A percentile compares a stretch with the other conserved stretches of the same genome.
phyloP scores from a whole-genome alignment of 768 basidiomycete genomes.

The Gelatoporia subvermispora region DNA sequence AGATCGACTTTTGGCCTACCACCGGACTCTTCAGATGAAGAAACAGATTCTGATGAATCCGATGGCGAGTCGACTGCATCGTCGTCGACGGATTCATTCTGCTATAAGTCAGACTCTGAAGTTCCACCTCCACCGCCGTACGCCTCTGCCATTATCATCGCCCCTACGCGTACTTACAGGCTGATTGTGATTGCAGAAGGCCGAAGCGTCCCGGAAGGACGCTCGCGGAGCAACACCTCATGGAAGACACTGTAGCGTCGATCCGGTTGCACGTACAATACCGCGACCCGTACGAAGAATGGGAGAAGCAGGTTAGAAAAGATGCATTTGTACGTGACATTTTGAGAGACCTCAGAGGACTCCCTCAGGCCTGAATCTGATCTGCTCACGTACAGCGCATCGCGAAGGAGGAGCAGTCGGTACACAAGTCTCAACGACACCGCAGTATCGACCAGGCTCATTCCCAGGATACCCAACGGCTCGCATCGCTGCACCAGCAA shows the following conservation, averaged over 20 bases:
- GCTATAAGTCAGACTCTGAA: conserved; percentile 41
- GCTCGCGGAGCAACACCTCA: conserved; percentile 28
- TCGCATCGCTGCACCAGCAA: conserved; percentile 38
- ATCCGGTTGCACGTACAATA: conserved; percentile 40
- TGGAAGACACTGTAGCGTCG: conserved; percentile 43
- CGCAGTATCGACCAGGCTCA: conserved; percentile 15
- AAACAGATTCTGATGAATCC: conserved; percentile 33
- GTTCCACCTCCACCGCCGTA: conserved; percentile 31
- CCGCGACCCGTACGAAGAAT: conserved; percentile 45
- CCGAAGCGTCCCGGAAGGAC: conserved; percentile 18
- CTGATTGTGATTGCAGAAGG: conserved; percentile 11
- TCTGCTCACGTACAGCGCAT: conserved; percentile 25
- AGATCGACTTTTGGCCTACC: conserved; percentile 52
- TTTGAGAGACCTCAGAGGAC: background rate
- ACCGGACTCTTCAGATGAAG: conserved; percentile 46
- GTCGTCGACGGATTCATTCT: conserved; percentile 34
- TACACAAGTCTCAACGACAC: conserved; percentile 11
- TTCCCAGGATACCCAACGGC: conserved; percentile 21
- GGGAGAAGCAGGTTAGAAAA: conserved; percentile 42
- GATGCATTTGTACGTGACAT: conserved; percentile 39
- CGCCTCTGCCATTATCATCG: background rate
- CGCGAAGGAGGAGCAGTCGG: conserved; percentile 30
- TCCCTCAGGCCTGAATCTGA: background rate
- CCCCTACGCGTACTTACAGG: background rate
- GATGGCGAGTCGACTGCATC: conserved; percentile 33